Base-by-base conservation (phyloP, 1,139 yeast genomes). In the Candida sojae region DNA sequence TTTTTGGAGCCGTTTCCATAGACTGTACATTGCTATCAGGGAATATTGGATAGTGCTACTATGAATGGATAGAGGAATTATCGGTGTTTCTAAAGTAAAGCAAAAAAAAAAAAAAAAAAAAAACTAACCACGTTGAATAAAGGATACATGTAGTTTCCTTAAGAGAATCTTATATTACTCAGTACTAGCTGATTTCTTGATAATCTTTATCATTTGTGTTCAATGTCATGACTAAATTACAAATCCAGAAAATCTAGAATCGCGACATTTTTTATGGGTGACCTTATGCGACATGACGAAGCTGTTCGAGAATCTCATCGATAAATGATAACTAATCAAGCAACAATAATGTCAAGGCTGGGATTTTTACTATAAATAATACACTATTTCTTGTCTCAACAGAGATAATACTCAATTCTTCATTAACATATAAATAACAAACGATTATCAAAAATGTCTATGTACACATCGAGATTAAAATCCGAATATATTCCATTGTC, bases 401-500 rank as follows among this genome's bases (percentile, higher is more conserved):
- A 17, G 21, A 17, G 21, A 17, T 17, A 17, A 17, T 17, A 17
- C 3, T 17, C 21, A 17, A 17, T 17, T 17, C 21, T 17, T 26
- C 4, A 8, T 26, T 8, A 12, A 4, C 13, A 34, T 29, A 43
- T 17, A 41, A 41, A 35, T 11, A 32, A 4, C 13, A 11, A 30
- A 6, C 29, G 29, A 6, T 17, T 17, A 17, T 17, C 30, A 6
- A 25, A 35, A 9, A 73, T 73, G 78, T 72, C 77, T 4, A 51
- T 72, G 42, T 77, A 73, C 60, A 63, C 77, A 21, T 51, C 68
- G 5, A 58, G 57, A n/a, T 53, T 75, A 23, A 78, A 75, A 50
- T 72, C 80, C 10, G 78, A 80, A 31, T 80, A 76, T 50, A 73
- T 88, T 8, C 93, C 96, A 2, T 70, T 88, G 30, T 66, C 73